Percentiles rank a stretch among this genome's conserved stretches.
Evolutionary conservation across 1,284 basidiomycete species (phyloP).

Genomic region (Ustilago lituana): DNA sequence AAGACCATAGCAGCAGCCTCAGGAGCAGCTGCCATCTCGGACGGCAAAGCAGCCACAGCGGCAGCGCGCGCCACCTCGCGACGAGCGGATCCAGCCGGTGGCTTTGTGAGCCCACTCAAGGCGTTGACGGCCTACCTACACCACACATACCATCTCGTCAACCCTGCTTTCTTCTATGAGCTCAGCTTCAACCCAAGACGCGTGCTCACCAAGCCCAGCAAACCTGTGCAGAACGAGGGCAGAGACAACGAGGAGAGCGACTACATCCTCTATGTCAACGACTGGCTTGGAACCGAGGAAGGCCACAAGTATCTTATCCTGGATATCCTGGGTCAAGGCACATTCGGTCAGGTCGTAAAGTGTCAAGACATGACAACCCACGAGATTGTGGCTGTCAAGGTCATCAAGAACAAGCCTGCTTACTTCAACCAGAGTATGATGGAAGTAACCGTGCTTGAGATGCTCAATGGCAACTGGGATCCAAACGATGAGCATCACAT

Average conservation of each 20-base stretch:
- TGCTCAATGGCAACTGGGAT: constrained; percentile 72
- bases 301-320: constrained; percentile 89
- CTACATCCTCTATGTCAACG: constrained; percentile 67
- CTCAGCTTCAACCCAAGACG: constrained; percentile 66
- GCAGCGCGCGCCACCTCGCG: constrained; percentile 44
- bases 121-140: constrained; percentile 66
- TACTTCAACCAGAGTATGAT: constrained; percentile 99
- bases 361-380: constrained; percentile 99
- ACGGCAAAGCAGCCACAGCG: constrained; percentile 47
- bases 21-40: constrained; percentile 45
- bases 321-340: constrained; percentile 96
- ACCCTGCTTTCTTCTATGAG: constrained; percentile 66
- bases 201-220: constrained; percentile 66
- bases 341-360: constrained; percentile 99
- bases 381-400: constrained; percentile 97
- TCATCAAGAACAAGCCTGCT: constrained; percentile 99
- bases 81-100: constrained; percentile 63
- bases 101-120: constrained; percentile 65
- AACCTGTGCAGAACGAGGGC: constrained; percentile 65
- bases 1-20: constrained; percentile 39
- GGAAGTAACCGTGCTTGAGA: constrained; percentile 97
- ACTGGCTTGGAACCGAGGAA: constrained; percentile 65
- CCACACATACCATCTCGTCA: constrained; percentile 67
- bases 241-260: constrained; percentile 67
- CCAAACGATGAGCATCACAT: constrained; percentile 96